These are phyloP conservation scores for Melanomma pulvis-pyrius DNA, from an alignment of 495 filamentous ascomycete genomes.

Conservation along the genomic window DNA sequence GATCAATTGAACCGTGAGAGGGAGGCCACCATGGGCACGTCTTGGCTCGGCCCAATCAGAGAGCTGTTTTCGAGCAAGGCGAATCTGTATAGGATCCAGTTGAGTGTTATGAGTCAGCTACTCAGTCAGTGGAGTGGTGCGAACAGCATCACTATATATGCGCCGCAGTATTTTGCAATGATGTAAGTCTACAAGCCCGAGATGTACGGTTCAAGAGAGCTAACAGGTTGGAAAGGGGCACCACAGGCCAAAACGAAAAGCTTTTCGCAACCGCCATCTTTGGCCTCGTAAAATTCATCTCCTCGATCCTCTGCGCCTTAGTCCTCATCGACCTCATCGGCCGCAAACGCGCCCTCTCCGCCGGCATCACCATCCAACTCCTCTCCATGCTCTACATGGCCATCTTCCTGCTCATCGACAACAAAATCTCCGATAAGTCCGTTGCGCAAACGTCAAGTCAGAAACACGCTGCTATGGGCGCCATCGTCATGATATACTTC, in stretches of 20 bases:
- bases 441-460: conserved; percentile 17
- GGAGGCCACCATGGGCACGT: conserved; percentile 61
- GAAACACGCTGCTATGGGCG: conserved; percentile 39
- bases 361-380: conserved; percentile 65
- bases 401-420: conserved; percentile 54
- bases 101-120: conserved; percentile 62
- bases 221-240: no score
- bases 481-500: conserved; percentile 45
- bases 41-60: conserved; percentile 58
- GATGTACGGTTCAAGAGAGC: background rate
- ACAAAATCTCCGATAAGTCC: conserved; percentile 23
- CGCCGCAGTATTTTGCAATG: conserved; percentile 62
- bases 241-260: conserved; percentile 61
- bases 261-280: conserved; percentile 71
- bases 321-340: conserved; percentile 77
- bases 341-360: conserved; percentile 66
- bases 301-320: conserved; percentile 65
- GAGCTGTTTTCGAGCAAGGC: conserved; percentile 62
- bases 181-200: conserved; percentile 46
- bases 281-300: conserved; percentile 68
- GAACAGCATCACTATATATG: conserved; percentile 45
- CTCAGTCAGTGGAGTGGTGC: conserved; percentile 70
- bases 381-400: conserved; percentile 71
- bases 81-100: conserved; percentile 67
- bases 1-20: conserved; percentile 54